phyloP scores from a whole-genome alignment of 495 filamentous ascomycete genomes.

The Thozetella sp. region DNA sequence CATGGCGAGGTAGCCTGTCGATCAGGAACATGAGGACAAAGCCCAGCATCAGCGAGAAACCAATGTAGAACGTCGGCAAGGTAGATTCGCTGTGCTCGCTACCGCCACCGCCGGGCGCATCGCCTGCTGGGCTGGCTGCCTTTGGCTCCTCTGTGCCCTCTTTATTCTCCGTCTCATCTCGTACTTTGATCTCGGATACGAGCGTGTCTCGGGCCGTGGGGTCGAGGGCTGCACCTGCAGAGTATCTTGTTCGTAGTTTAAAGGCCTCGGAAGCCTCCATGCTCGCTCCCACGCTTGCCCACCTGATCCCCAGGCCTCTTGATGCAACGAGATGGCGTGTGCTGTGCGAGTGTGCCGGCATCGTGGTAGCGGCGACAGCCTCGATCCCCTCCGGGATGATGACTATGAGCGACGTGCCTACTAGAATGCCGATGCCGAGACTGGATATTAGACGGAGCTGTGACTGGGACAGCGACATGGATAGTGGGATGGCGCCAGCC shows the following conservation, averaged over 20 bases:
- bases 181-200: not conserved
- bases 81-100: constrained; percentile 30
- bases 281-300: constrained; percentile 12
- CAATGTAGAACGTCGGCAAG: constrained; percentile 65
- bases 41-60: constrained; percentile 81
- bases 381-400: constrained; percentile 98
- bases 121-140: not conserved
- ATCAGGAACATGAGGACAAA: constrained; percentile 98
- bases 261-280: not conserved
- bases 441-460: constrained; percentile 89
- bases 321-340: constrained; percentile 9
- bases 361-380: constrained; percentile 73
- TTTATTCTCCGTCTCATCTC: not conserved
- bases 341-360: constrained; percentile 39
- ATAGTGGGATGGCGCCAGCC: constrained; percentile 89
- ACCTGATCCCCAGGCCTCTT: constrained; percentile 16
- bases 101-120: constrained; percentile 13
- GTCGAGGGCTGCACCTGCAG: not conserved
- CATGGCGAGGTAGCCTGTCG: constrained; percentile 80
- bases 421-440: constrained; percentile 90
- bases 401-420: constrained; percentile 92
- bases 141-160: not conserved
- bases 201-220: not conserved
- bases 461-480: constrained; percentile 84
- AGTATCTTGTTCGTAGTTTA: not conserved